Evolutionary conservation across 2,329 filamentous ascomycete genomes (phyloP).

Genomic region (Colletotrichum scovillei): DNA sequence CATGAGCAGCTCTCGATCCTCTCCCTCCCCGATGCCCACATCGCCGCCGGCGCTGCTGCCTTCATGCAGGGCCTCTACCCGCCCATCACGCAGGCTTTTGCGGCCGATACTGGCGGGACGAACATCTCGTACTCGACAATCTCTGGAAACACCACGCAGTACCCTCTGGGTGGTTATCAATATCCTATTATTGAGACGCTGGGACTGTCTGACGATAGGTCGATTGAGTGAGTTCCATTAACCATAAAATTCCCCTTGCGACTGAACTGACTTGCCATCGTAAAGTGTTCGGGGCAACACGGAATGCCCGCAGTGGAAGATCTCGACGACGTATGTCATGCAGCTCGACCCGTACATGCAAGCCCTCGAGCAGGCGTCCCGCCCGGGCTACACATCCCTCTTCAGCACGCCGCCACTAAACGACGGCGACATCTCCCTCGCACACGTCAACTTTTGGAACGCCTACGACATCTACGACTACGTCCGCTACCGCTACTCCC

Average conservation of each 20-base stretch:
- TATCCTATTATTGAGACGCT: conserved; percentile 75
- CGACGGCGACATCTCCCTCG: conserved; percentile 46
- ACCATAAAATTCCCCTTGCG: too few species aligned
- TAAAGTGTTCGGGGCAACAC: conserved; percentile 53
- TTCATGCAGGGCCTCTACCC: conserved; percentile 91
- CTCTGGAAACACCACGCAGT: conserved; percentile 69
- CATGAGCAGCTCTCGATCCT: conserved; percentile 58
- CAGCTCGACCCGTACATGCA: conserved; percentile 40
- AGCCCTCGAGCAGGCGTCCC: conserved; percentile 42
- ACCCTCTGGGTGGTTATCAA: conserved; percentile 83
- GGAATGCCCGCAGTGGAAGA: conserved; percentile 51
- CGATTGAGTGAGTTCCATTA: conserved; percentile 53
- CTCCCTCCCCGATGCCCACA: conserved; percentile 54
- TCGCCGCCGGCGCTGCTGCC: conserved; percentile 77
- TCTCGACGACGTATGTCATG: conserved; percentile 43
- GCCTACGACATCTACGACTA: conserved; percentile 67
- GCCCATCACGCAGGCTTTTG: conserved; percentile 61
- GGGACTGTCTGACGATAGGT: conserved; percentile 55
- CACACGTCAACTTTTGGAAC: conserved; percentile 55
- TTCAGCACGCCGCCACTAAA: conserved; percentile 51
- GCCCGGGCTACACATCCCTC: conserved; percentile 56
- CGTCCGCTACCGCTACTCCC: conserved; percentile 63
- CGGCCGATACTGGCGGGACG: conserved; percentile 49
- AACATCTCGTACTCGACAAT: conserved; percentile 32
- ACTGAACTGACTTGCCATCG: background rate